Conservation (phyloP, 352 stramenopile genomes). For the Pythium insidiosum region DNA sequence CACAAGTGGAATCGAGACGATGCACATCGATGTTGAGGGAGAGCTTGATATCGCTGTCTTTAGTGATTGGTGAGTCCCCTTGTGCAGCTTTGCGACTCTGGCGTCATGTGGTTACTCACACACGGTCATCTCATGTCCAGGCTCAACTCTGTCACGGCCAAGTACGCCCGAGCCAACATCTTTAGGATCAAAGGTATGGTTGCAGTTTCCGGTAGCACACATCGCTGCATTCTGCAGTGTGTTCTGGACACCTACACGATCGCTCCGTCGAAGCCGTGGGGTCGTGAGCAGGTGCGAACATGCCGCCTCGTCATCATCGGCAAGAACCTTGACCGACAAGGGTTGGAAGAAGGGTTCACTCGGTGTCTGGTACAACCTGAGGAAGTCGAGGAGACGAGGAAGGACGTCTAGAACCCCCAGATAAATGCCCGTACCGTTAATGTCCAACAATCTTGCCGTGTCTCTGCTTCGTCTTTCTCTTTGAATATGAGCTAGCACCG, state of each 20-base stretch:
- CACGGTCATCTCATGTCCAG: no score
- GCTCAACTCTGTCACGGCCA: constrained; percentile 38
- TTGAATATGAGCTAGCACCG: no score
- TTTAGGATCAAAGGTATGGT: constrained; percentile 63
- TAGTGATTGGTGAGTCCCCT: constrained; percentile 37
- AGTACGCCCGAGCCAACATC: constrained; percentile 48
- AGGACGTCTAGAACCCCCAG: no score
- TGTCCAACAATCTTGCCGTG: no score
- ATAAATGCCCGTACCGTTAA: constrained; percentile 2
- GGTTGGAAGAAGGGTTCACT: constrained; percentile 38
- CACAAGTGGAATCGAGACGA: constrained; percentile 40
- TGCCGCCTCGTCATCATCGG: constrained; percentile 62
- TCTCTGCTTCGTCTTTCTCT: no score
- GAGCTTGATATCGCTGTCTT: constrained; percentile 42
- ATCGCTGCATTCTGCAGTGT: constrained; percentile 53
- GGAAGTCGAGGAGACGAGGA: constrained; percentile 14
- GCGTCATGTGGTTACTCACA: neutral
- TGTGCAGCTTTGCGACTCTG: neutral
- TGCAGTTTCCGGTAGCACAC: constrained; percentile 29
- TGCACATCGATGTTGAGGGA: constrained; percentile 43
- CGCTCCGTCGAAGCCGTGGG: constrained; percentile 32
- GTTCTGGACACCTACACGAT: constrained; percentile 75
- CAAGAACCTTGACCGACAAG: constrained; percentile 30
- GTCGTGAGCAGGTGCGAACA: constrained; percentile 20
- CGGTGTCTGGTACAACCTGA: constrained; percentile 22